Evolutionary conservation across 345 rosid genomes (phyloP).

Genomic region (Litchi chinensis): DNA sequence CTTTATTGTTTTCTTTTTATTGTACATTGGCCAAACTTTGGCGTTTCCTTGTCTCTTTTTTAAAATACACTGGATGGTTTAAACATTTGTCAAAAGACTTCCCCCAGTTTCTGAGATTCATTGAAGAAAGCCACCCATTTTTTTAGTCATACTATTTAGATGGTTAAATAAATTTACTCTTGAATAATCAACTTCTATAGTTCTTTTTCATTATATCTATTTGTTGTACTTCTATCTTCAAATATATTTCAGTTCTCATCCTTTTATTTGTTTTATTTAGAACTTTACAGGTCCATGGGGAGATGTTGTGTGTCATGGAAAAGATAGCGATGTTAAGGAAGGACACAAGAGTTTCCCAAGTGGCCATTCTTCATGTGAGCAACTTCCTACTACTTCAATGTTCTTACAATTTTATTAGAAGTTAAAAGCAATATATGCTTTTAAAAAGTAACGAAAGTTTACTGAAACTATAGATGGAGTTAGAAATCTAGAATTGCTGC

Average conservation of each 20-base stretch:
- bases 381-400: neutral
- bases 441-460: neutral
- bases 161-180: neutral
- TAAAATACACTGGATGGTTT: neutral
- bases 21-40: neutral
- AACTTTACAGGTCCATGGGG: constrained; percentile 55
- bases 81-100: neutral
- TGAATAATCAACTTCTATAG: neutral
- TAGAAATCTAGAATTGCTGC: neutral
- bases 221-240: neutral
- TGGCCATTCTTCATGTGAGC: constrained; percentile 79
- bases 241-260: neutral
- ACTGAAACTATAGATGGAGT: too few species aligned
- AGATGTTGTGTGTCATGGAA: constrained; percentile 74
- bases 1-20: neutral
- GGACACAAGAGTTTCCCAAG: constrained; percentile 93
- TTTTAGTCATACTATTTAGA: neutral
- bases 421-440: neutral
- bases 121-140: neutral
- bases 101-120: neutral
- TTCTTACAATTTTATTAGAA: neutral
- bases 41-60: neutral
- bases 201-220: neutral
- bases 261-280: constrained; percentile 22
- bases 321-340: constrained; percentile 56